Evolutionary conservation across 2,329 filamentous ascomycete species (phyloP), one percentile per base, ranked within the genome.

Genomic region (Trichoderma gracile): DNA sequence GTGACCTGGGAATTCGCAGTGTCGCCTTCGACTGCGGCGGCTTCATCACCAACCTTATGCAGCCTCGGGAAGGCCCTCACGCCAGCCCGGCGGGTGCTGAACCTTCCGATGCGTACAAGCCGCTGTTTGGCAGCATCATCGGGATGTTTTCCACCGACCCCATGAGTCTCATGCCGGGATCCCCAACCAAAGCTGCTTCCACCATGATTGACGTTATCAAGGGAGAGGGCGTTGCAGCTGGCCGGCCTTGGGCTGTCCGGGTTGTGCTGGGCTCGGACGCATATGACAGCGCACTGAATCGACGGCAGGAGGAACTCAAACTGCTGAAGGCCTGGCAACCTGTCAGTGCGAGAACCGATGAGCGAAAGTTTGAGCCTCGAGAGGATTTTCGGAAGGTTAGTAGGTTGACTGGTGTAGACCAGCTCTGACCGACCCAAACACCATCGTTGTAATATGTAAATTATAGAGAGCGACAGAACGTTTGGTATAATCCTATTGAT

Each of bases 21-120:
- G 71, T 75, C 17, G 70, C 71, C 12, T 71, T 77, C 43, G 74
- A 76, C 64, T 73, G 68, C 46, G 75, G 75, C 3, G 75, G 73
- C 3, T 72, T 74, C 47, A 66, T 69, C 12, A 74, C 74, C 8
- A 64, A 69, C 15, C 71, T 75, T 2, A 69, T 68, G 12, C 67
- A 73, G 56, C 69, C 73, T 15, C 71, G 72, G 21, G 69, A 68
- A 4, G 63, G 7, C 17, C 64, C 15, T 60, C 66, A 9, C 66
- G 65, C 49, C 10, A 33, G 67, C 8, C 62, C 56, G 2, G 50
- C 54, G 6, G 53, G 64, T n/a, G 65, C 33, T 7, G 58, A 46
- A 10, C 38, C 67, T 3, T 46, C 60, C 63, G 68, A 43, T 47
- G 54, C 8, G 67, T 75, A 76, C 43, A 66, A 38, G 15, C 64